Evolutionary conservation across 75 land plant genomes (phyloP), one percentile per base, ranked within the genome.

Genomic region (Pseudotsuga menziesii): DNA sequence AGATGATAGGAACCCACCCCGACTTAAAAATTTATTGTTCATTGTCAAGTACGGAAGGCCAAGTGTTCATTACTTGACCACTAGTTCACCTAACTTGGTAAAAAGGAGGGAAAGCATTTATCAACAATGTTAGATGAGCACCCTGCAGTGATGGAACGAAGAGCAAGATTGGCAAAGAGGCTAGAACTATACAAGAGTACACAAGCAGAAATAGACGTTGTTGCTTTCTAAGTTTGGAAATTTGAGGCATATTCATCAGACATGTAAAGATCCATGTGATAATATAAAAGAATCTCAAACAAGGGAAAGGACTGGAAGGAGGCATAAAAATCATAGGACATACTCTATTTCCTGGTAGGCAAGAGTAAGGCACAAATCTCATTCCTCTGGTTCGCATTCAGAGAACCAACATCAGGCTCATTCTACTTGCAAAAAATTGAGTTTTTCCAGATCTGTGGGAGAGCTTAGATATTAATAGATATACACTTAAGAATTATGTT

Each of bases 21-120:
- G n/a, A n/a, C n/a, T n/a, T n/a, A n/a, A 23, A 93, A 93, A 77
- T 92, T 93, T 32, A 77, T 89, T 61, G 96, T 93, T 19, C 92
- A 93, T 75, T 88, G 92, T 58, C 96, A 93, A 87, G 96, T 93
- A n/a, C 89, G 91, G 32, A 93, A 93, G 72, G 93, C 96, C n/a
- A 93, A 91, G 57, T 80, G 93, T 70, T 80, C 89, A 55, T 80
- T 93, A 35, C 91, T 93, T 15, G 91, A 91, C 62, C 76, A 84
- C 79, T 93, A 91, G 81, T 93, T 90, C 64, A 78, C 96, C 17
- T 91, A 93, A 48, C 66, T 93, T 77, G 96, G 95, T 19, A 76
- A 52, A 71, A 91, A 84, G 57, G 93, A 93, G 95, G 55, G 75
- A 12, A 93, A 82, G 73, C 82, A 86, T 75, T 79, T 93, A 74